phyloP scores from a whole-genome alignment of 2,329 filamentous ascomycete genomes.

The Neonectria coccinea region DNA sequence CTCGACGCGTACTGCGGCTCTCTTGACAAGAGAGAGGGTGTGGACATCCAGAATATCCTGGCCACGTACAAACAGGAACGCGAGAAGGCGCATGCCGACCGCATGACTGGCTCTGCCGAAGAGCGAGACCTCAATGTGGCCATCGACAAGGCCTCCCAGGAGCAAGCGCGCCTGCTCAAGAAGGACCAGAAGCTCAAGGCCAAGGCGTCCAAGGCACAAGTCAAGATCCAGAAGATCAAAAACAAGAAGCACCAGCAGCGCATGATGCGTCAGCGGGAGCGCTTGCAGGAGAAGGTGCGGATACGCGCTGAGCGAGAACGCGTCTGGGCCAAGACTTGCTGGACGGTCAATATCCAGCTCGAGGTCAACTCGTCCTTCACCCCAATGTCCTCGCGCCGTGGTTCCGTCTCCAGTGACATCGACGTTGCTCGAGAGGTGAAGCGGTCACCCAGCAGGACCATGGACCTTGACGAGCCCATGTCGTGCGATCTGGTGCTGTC shows the following conservation, averaged over 20 bases:
- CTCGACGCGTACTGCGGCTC: constrained; percentile 56
- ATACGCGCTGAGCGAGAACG: constrained; percentile 56
- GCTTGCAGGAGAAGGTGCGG: constrained; percentile 56
- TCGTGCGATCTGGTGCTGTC: constrained; percentile 64
- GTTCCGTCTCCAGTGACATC: constrained; percentile 65
- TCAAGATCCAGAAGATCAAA: constrained; percentile 52
- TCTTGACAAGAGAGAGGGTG: constrained; percentile 49
- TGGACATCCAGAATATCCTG: constrained; percentile 54
- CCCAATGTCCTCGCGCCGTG: constrained; percentile 60
- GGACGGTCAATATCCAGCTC: constrained; percentile 63
- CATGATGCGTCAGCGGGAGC: constrained; percentile 52
- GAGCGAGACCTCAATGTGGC: constrained; percentile 50
- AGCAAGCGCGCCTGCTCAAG: constrained; percentile 48
- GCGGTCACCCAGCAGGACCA: constrained; percentile 51
- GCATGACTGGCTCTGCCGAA: constrained; percentile 48
- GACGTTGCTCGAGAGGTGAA: constrained; percentile 52
- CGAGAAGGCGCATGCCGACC: constrained; percentile 56
- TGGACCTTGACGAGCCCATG: constrained; percentile 30
- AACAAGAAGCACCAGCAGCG: constrained; percentile 52
- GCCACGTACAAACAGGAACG: constrained; percentile 58
- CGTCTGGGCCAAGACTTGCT: constrained; percentile 65
- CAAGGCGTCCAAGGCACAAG: constrained; percentile 46
- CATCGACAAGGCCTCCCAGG: constrained; percentile 49
- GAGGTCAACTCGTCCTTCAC: constrained; percentile 56
- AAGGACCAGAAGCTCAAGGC: constrained; percentile 44